These are phyloP conservation scores for Dichotomopilus funicola DNA, from an alignment of 2,329 filamentous ascomycete species.

Conservation along the genomic window DNA sequence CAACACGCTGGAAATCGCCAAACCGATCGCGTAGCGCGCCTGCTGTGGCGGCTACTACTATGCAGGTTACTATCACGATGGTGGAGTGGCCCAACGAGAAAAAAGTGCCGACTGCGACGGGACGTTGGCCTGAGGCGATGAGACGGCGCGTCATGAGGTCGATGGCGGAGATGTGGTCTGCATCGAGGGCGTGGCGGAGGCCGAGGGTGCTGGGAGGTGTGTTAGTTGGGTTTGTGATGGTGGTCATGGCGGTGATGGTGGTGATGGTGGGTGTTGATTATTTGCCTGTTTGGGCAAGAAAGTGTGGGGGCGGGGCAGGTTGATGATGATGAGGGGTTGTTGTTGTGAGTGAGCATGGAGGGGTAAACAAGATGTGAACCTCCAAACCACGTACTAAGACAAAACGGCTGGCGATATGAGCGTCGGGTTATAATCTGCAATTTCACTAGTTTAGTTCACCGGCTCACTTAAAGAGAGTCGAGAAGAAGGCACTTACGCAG, in stretches of 20 bases:
- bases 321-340: not conserved
- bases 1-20: conserved; percentile 69
- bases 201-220: conserved; percentile 55
- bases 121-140: conserved; percentile 75
- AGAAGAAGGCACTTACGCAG: conserved; percentile 3
- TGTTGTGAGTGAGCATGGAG: not conserved
- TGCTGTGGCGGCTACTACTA: conserved; percentile 86
- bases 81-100: conserved; percentile 93
- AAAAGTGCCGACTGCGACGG: conserved; percentile 88
- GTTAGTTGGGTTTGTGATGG: not conserved
- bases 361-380: not conserved
- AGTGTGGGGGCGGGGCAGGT: not conserved
- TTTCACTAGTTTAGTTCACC: not conserved
- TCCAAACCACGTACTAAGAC: conserved; percentile 50
- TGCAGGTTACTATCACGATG: conserved; percentile 82
- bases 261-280: not conserved
- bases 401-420: conserved; percentile 77
- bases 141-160: conserved; percentile 90
- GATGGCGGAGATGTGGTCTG: conserved; percentile 83
- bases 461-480: not conserved
- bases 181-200: conserved; percentile 89
- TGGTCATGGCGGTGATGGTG: not conserved
- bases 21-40: conserved; percentile 77
- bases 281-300: not conserved
- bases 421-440: conserved; percentile 40